These are phyloP conservation scores for Yarrowia keelungensis DNA, from an alignment of 805 yeast species.

Conservation along the genomic window DNA sequence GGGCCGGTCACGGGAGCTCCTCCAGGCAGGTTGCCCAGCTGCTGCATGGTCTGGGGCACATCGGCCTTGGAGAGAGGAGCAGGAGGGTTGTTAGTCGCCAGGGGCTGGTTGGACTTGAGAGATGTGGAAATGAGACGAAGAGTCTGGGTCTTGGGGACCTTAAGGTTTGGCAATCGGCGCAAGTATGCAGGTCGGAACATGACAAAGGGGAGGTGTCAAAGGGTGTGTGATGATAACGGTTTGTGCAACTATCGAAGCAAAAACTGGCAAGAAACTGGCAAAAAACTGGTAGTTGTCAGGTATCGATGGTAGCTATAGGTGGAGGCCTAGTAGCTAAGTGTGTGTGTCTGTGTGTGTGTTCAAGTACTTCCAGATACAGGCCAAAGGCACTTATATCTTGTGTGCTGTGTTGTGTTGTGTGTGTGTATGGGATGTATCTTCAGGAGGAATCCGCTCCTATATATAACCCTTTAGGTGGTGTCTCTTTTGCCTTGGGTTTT, in stretches of 20 bases:
- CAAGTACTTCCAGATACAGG: too few species aligned
- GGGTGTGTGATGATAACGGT: too few species aligned
- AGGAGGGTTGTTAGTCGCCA: slow-evolving; percentile 24
- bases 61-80: slow-evolving; percentile 29
- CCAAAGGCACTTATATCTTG: background rate
- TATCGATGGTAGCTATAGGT: background rate
- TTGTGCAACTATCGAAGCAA: too few species aligned
- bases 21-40: slow-evolving; percentile 29
- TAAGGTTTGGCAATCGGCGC: slow-evolving; percentile 29
- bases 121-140: slow-evolving; percentile 23
- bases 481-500: background rate
- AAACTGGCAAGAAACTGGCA: too few species aligned
- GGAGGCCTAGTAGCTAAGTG: background rate
- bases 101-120: slow-evolving; percentile 24
- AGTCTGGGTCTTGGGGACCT: background rate
- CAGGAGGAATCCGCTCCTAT: background rate
- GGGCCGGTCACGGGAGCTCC: slow-evolving; percentile 36
- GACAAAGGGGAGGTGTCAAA: too few species aligned
- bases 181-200: slow-evolving; percentile 35
- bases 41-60: slow-evolving; percentile 31
- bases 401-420: slow-evolving; percentile 3
- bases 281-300: too few species aligned
- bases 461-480: background rate
- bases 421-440: background rate
- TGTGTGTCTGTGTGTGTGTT: background rate